These are phyloP conservation scores for Phytophthora vignae DNA, from an alignment of 352 stramenopile species.

Conservation along the genomic window DNA sequence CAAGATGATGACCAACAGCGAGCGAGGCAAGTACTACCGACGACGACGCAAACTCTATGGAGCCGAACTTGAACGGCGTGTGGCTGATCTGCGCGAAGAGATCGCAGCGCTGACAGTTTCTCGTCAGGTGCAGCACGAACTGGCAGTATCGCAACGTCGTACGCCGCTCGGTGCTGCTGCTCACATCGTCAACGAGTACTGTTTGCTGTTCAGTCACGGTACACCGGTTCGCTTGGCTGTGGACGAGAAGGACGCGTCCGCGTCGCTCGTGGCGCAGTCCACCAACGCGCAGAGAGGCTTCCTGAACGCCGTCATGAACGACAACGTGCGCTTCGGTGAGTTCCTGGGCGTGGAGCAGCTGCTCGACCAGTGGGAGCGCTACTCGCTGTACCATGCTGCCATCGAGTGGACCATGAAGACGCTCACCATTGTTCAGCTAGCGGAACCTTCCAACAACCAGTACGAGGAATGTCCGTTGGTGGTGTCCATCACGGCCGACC, in stretches of 20 bases:
- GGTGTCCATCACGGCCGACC: conserved; percentile 37
- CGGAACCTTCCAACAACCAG: conserved; percentile 36
- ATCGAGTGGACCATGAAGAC: conserved; percentile 60
- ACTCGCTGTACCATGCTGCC: conserved; percentile 54
- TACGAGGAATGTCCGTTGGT: conserved; percentile 35
- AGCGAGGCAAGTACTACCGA: conserved; percentile 74
- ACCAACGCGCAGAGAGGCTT: conserved; percentile 44
- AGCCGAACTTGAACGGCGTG: conserved; percentile 35
- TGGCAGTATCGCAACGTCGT: conserved; percentile 31
- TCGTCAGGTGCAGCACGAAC: conserved; percentile 40
- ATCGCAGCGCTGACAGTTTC: conserved; percentile 47
- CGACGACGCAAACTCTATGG: conserved; percentile 60
- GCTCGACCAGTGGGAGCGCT: conserved; percentile 62
- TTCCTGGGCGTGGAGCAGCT: conserved; percentile 48
- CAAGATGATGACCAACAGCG: conserved; percentile 68
- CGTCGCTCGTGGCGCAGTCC: conserved; percentile 26
- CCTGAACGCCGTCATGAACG: conserved; percentile 46
- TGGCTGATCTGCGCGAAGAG: conserved; percentile 58
- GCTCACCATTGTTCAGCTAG: conserved; percentile 41
- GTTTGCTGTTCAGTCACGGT: conserved; percentile 52
- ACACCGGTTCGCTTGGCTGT: conserved; percentile 50
- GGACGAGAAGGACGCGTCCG: conserved; percentile 29
- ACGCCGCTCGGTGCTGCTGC: conserved; percentile 35
- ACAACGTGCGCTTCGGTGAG: conserved; percentile 53
- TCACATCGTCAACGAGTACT: conserved; percentile 61